Evolutionary conservation across 2,329 filamentous ascomycete genomes (phyloP), one percentile per base, ranked within the genome.

Genomic region (Nannizzia gypsea): DNA sequence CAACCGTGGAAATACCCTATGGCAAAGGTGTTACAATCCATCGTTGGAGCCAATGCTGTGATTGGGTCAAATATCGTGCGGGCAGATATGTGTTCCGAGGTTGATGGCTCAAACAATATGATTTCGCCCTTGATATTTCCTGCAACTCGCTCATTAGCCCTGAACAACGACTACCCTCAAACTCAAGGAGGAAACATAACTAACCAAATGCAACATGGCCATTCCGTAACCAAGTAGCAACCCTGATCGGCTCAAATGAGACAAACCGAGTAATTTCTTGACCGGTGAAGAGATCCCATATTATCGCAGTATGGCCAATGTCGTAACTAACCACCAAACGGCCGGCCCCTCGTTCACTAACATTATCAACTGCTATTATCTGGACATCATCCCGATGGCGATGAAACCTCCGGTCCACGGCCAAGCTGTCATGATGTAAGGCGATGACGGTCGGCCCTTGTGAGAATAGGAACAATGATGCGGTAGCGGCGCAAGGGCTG

Each of bases 121-220:
- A 99, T 86, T 69, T 90, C 93, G 66, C 93, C 93, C 72, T 96
- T 89, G 6, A 85, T 82, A 70, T 96, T 96, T 60, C 93, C 92
- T 97, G 67, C 66, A 66, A 67, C 65, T 11, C 69, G 22, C 26
- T 1, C 8, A 40, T 57, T 61, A 57, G 59, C 15, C 13, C 31
- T n/a, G 56, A 2, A 28, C 24, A n/a, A n/a, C 22, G 11, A 38
- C 13, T 42, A 38, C 15, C 28, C 38, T 38, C 38, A 48, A 36
- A 11, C 2, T 11, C 31, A 36, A 13, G 20, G 15, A 44, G 31
- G 5, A 6, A 48, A 20, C 31, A 26, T 11, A 36, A 40, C 85
- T 73, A 80, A 96, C 92, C 93, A 78, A 97, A 97, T 40, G 90
- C 92, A 65, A 99, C 86, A 75, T 96, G 95, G 59, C 93, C 93